A percentile compares a stretch with the other conserved stretches of the same genome.
Conservation (phyloP, 306 rosid genomes). For the Cucurbita ficifolia region DNA sequence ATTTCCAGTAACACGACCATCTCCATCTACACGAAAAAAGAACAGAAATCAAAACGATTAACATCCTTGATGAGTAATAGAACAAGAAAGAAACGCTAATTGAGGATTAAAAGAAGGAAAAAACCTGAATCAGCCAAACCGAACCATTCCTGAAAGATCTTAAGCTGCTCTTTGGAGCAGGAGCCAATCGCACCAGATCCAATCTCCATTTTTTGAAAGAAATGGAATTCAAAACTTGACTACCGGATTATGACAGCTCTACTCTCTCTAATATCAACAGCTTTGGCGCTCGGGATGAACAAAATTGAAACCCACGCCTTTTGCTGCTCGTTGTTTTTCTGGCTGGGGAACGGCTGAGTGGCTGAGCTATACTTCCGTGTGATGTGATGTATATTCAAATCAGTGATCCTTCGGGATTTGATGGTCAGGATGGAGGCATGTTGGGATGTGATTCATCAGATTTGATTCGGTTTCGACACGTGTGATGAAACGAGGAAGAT, state of each 20-base stretch:
- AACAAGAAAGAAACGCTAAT: not conserved
- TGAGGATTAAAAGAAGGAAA: not conserved
- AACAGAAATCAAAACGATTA: not conserved
- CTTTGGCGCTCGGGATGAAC: constrained; percentile 7
- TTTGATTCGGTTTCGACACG: not conserved
- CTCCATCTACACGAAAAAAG: constrained; percentile 36
- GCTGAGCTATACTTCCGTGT: not conserved
- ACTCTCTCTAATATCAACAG: not conserved
- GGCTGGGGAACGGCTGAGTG: not conserved
- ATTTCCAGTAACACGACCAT: constrained; percentile 63
- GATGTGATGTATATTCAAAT: too few species aligned
- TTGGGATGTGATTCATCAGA: not conserved
- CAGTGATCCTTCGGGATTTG: not conserved
- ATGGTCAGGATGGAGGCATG: not conserved
- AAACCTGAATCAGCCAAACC: constrained; percentile 66
- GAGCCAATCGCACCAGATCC: constrained; percentile 20
- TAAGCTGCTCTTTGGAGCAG: constrained; percentile 43
- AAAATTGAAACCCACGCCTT: not conserved
- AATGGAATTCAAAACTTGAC: not conserved
- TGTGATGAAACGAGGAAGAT: not conserved
- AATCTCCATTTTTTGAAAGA: constrained; percentile 35
- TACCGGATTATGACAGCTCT: not conserved
- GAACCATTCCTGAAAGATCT: constrained; percentile 73
- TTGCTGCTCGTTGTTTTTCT: not conserved
- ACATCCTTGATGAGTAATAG: not conserved